phyloP scores from a whole-genome alignment of 495 filamentous ascomycete genomes.

The Xanthoparmelia taractica region DNA sequence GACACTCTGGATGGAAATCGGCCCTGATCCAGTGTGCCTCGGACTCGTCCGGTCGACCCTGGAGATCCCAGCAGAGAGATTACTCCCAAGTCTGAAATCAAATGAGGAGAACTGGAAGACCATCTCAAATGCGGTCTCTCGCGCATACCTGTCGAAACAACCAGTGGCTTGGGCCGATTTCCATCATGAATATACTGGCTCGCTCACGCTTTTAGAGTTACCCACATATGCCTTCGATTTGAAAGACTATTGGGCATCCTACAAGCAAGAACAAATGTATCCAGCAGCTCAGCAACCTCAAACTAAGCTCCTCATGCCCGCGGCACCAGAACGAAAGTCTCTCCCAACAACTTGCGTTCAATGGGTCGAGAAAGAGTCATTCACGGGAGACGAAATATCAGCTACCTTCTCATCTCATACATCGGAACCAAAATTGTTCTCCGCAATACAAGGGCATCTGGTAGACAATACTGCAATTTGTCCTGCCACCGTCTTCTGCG shows the following conservation, averaged over 20 bases:
- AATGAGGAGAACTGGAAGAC: slow-evolving; percentile 45
- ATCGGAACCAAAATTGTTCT: slow-evolving; percentile 40
- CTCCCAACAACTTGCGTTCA: slow-evolving; percentile 13
- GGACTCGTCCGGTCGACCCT: slow-evolving; percentile 50
- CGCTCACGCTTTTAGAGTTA: slow-evolving; percentile 44
- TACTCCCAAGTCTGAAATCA: slow-evolving; percentile 28
- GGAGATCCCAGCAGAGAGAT: slow-evolving; percentile 20
- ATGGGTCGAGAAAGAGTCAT: slow-evolving; percentile 39
- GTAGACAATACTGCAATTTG: slow-evolving; percentile 44
- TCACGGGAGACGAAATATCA: slow-evolving; percentile 41
- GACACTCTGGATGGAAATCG: slow-evolving; percentile 44
- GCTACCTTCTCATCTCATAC: slow-evolving; percentile 51
- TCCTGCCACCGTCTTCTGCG: slow-evolving; percentile 34
- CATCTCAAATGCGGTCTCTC: slow-evolving; percentile 42
- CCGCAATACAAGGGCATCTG: slow-evolving; percentile 47
- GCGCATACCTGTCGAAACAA: slow-evolving; percentile 47
- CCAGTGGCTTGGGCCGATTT: slow-evolving; percentile 57
- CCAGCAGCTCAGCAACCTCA: slow-evolving; percentile 18
- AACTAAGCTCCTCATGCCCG: slow-evolving; percentile 12
- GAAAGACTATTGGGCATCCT: slow-evolving; percentile 63
- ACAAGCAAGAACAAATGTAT: slow-evolving; percentile 38
- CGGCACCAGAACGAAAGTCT: not conserved
- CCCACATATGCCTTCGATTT: slow-evolving; percentile 59
- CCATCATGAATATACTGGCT: slow-evolving; percentile 48
- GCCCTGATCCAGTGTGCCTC: slow-evolving; percentile 50